Base-by-base conservation (phyloP, 106 monocot genomes). In the Acorus gramineus region DNA sequence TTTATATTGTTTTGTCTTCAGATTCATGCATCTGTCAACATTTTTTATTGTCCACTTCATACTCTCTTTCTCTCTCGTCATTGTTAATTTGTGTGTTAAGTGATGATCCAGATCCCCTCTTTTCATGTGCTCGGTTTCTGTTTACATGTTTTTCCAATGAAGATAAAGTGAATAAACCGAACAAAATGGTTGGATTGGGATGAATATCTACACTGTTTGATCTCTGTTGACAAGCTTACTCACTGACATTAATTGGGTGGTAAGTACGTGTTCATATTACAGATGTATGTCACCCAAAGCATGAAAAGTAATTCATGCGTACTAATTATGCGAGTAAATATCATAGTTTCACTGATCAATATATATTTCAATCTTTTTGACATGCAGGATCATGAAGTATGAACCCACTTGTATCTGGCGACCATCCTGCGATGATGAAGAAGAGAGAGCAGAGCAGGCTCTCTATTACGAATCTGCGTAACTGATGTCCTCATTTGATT, bases 141-240 rank as follows among this genome's bases (percentile, higher is more conserved):
- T 28, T 28, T 28, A 28, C 28, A 28, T 28, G 28, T 28, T 28
- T 28, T 28, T 28, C 28, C 28, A 28, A 28, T 28, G 28, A 28
- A 28, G 28, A 28, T 28, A 28, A 28, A 28, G 52, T 51, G 11
- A 46, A 28, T 28, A 28, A 28, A 28, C 56, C 52, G 11, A 46
- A 44, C 86, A 92, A 70, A 81, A 78, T 50, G 86, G 91, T 6
- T 61, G 42, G 52, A 67, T 86, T 56, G 91, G 91, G 53, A 3
- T 84, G 13, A 92, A 81, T 74, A 48, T 86, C 4, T 81, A 81
- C 46, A 44, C 81, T 0, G 62, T 77, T 4, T 72, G 81, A 62
- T 66, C 6, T 59, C 84, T 86, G 46, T 60, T 69, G 12, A 50
- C 91, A 47, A 53, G 81, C 64, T 81, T 79, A n/a, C 50, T 70